These are phyloP conservation scores for Lanmaoa pseudosensibilis DNA, from an alignment of 768 basidiomycete genomes.

Conservation along the genomic window DNA sequence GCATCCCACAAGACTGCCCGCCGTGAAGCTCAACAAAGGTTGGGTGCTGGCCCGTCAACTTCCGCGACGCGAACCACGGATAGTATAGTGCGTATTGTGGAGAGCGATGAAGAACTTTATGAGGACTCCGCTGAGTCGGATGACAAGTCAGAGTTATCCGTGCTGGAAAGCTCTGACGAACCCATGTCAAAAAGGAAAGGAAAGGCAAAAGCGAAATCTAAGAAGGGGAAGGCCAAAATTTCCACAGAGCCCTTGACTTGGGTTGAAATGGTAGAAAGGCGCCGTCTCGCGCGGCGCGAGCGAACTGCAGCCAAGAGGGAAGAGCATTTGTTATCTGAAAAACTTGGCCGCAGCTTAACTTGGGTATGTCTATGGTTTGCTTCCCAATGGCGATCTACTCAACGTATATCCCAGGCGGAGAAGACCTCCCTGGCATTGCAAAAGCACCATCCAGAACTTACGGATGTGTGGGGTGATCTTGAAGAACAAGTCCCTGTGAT, in stretches of 20 bases:
- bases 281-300: slow-evolving; percentile 21
- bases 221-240: slow-evolving; percentile 12
- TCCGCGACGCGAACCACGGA: slow-evolving; percentile 39
- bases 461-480: slow-evolving; percentile 86
- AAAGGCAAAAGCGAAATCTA: slow-evolving; percentile 30
- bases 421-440: slow-evolving; percentile 61
- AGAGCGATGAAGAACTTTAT: slow-evolving; percentile 15
- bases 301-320: slow-evolving; percentile 41
- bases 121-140: slow-evolving; percentile 2
- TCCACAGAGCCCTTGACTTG: slow-evolving; percentile 2
- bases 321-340: slow-evolving; percentile 47
- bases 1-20: slow-evolving; percentile 48
- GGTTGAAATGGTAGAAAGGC: slow-evolving; percentile 9
- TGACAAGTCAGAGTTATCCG: slow-evolving; percentile 10
- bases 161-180: slow-evolving; percentile 14
- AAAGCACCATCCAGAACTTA: slow-evolving; percentile 76
- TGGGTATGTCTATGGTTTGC: slow-evolving; percentile 44
- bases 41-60: slow-evolving; percentile 33
- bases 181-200: slow-evolving; percentile 33
- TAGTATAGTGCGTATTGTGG: slow-evolving; percentile 2
- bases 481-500: slow-evolving; percentile 59
- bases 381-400: slow-evolving; percentile 5
- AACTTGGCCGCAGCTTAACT: slow-evolving; percentile 75
- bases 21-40: slow-evolving; percentile 28
- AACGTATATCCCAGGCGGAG: slow-evolving; percentile 56